Evolutionary conservation across 2,329 filamentous ascomycete genomes (phyloP).

Genomic region (Beauveria australis): DNA sequence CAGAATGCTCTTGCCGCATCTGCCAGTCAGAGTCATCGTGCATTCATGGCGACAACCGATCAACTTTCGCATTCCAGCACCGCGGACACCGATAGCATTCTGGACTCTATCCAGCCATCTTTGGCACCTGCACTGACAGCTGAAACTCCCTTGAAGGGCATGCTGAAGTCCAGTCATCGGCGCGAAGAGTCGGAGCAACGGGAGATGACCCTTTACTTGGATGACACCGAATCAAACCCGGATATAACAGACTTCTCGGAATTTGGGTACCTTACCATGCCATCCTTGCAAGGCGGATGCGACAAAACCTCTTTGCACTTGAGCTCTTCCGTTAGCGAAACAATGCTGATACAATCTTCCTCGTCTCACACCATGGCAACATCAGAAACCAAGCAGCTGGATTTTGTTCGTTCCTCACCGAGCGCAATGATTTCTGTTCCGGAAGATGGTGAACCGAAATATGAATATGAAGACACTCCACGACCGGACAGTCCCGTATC

Average conservation of each 20-base stretch:
- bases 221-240: conserved; percentile 25
- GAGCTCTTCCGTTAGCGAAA: neutral
- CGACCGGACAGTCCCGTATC: conserved; percentile 35
- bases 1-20: neutral
- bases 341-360: neutral
- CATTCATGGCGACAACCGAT: neutral
- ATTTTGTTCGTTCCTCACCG: neutral
- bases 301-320: neutral
- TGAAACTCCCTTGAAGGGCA: neutral
- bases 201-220: conserved; percentile 20
- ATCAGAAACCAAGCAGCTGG: neutral
- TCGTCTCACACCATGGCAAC: neutral
- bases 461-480: conserved; percentile 22
- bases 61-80: neutral
- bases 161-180: conserved; percentile 13
- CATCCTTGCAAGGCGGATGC: neutral
- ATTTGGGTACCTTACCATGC: conserved; percentile 14
- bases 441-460: conserved; percentile 14
- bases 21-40: neutral
- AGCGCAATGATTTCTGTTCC: conserved; percentile 10
- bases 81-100: neutral
- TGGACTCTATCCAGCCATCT: neutral
- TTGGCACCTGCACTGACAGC: neutral
- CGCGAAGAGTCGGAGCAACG: conserved; percentile 13
- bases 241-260: conserved; percentile 33